phyloP scores from a whole-genome alignment of 768 basidiomycete species.

The Phaeotremella skinneri region DNA sequence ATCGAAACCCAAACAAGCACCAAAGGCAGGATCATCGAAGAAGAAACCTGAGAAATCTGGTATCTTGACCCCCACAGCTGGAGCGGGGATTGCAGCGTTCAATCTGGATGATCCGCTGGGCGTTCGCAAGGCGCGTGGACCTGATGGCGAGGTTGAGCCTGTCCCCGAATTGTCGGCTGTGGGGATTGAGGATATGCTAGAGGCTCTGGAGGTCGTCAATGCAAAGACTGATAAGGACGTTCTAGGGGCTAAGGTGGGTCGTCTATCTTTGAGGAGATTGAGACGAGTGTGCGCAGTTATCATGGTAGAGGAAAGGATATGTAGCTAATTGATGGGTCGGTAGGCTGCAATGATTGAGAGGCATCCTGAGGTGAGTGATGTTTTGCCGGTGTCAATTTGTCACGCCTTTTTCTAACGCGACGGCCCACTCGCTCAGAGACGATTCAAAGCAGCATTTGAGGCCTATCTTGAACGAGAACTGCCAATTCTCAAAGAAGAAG shows the following conservation, averaged over 20 bases:
- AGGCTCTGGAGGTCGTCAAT: slow-evolving; percentile 81
- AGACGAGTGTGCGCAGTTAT: too few species aligned
- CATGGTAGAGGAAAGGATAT: too few species aligned
- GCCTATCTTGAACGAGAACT: slow-evolving; percentile 85
- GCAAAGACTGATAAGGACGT: slow-evolving; percentile 92
- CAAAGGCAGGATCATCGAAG: slow-evolving; percentile 55
- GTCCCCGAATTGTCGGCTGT: slow-evolving; percentile 75
- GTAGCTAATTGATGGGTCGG: background rate
- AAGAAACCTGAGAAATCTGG: slow-evolving; percentile 66
- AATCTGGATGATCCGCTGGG: slow-evolving; percentile 42
- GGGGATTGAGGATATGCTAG: slow-evolving; percentile 85
- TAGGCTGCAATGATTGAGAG: slow-evolving; percentile 76
- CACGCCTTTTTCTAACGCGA: background rate
- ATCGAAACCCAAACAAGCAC: slow-evolving; percentile 61
- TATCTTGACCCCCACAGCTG: slow-evolving; percentile 58
- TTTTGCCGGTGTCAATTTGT: background rate
- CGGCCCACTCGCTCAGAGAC: slow-evolving; percentile 61
- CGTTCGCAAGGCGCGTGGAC: slow-evolving; percentile 30
- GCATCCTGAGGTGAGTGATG: slow-evolving; percentile 77
- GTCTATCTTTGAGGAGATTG: slow-evolving; percentile 1
- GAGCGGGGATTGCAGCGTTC: slow-evolving; percentile 54
- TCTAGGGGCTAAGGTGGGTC: slow-evolving; percentile 64
- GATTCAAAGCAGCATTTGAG: slow-evolving; percentile 91
- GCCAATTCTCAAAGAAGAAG: slow-evolving; percentile 72
- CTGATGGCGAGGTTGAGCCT: slow-evolving; percentile 50